A percentile compares a stretch with the other conserved stretches of the same genome.
Evolutionary conservation across 306 rosid genomes (phyloP).

Genomic region (cucumber (Cucumis sativus)): Cucumber_9930_V3 NC_026658.2:2261001-2261500

Average conservation of each 20-base stretch:
- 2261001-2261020: background rate
- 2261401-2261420: no score
- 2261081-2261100: background rate
- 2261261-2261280: background rate
- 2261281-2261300: background rate
- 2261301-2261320: background rate
- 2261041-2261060: background rate
- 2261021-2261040: background rate
- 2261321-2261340: background rate
- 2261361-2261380: background rate
- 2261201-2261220: background rate
- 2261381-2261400: background rate
- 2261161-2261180: background rate
- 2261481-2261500: no score
- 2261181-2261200: background rate
- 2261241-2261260: background rate
- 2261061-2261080: background rate
- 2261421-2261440: fast-evolving
- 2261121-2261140: background rate
- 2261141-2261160: background rate
- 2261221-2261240: background rate
- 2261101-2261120: background rate
- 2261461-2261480: no score
- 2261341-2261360: background rate
- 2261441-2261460: no score